Conservation (phyloP, 2,329 filamentous ascomycete species). For the Penicillium sp. region DNA sequence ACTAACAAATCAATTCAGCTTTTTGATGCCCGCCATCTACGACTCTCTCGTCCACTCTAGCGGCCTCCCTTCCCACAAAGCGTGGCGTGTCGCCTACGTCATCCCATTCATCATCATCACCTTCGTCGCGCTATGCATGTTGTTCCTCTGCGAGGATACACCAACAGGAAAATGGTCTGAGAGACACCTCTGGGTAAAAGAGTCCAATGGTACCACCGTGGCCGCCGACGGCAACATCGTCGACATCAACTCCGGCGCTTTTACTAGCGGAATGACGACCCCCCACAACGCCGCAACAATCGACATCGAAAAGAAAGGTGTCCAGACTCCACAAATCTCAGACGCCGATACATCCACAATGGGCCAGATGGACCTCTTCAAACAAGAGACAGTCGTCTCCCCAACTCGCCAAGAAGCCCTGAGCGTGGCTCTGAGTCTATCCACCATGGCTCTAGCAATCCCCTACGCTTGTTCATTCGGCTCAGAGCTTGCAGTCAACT, state of each 20-base stretch:
- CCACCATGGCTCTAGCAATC: slow-evolving; percentile 53
- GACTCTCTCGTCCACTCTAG: slow-evolving; percentile 65
- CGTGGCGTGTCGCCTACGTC: slow-evolving; percentile 82
- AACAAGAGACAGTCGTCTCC: slow-evolving; percentile 60
- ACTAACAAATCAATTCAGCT: slow-evolving; percentile 41
- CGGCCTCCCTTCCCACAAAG: slow-evolving; percentile 62
- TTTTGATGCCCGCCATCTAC: slow-evolving; percentile 87
- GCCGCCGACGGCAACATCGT: slow-evolving; percentile 29
- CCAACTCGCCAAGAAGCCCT: slow-evolving; percentile 61
- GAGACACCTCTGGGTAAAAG: slow-evolving; percentile 58
- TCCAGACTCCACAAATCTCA: slow-evolving; percentile 24
- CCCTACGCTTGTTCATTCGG: slow-evolving; percentile 63
- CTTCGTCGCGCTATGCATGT: slow-evolving; percentile 62
- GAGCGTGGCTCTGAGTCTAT: slow-evolving; percentile 60
- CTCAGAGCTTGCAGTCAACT: slow-evolving; percentile 60
- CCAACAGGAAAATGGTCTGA: slow-evolving; percentile 80
- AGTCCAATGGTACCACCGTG: slow-evolving; percentile 26
- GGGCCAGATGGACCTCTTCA: slow-evolving; percentile 50
- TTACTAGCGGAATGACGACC: slow-evolving; percentile 22
- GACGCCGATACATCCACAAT: slow-evolving; percentile 46
- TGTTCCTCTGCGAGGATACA: slow-evolving; percentile 75
- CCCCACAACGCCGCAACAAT: slow-evolving; percentile 21
- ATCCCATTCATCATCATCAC: slow-evolving; percentile 78
- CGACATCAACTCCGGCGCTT: slow-evolving; percentile 27
- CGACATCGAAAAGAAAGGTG: slow-evolving; percentile 36